A percentile compares a stretch with the other conserved stretches of the same genome.
These are phyloP conservation scores for Candida easanensis DNA, from an alignment of 805 yeast species.

Conservation along the genomic window DNA sequence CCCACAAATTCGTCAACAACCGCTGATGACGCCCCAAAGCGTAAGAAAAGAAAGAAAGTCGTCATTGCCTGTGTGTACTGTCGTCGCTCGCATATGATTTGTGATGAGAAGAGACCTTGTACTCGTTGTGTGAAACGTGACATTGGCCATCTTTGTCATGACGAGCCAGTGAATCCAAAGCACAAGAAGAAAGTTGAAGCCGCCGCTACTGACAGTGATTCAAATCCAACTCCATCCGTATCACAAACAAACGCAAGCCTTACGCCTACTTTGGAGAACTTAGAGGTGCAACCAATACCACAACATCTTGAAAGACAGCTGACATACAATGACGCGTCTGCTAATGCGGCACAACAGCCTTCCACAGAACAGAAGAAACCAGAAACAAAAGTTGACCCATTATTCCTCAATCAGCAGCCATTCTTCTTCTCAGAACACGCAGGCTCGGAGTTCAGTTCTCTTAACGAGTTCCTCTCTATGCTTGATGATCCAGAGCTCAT, in stretches of 20 bases:
- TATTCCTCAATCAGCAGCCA: constrained; percentile 52
- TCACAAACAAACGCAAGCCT: not conserved
- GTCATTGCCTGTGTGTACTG: constrained; percentile 80
- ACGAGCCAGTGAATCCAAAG: constrained; percentile 27
- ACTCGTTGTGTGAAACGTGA: constrained; percentile 81
- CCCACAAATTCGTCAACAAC: not conserved
- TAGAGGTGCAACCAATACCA: constrained; percentile 22
- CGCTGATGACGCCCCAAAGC: constrained; percentile 21
- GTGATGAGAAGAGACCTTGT: constrained; percentile 80
- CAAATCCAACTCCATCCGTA: constrained; percentile 2
- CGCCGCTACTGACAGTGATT: not conserved
- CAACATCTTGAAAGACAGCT: constrained; percentile 21
- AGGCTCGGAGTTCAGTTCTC: constrained; percentile 85
- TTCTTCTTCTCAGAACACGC: constrained; percentile 88
- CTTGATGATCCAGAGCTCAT: constrained; percentile 80
- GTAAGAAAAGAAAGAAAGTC: constrained; percentile 46
- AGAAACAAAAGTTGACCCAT: constrained; percentile 14
- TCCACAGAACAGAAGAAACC: constrained; percentile 6
- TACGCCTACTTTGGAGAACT: constrained; percentile 14
- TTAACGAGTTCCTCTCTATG: constrained; percentile 86
- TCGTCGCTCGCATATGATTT: constrained; percentile 90
- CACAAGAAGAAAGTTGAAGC: constrained; percentile 23
- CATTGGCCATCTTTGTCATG: constrained; percentile 76
- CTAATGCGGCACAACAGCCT: constrained; percentile 2
- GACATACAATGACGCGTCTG: constrained; percentile 5